Conservation (phyloP, 768 basidiomycete species). For the Fomitopsis serialis region DNA sequence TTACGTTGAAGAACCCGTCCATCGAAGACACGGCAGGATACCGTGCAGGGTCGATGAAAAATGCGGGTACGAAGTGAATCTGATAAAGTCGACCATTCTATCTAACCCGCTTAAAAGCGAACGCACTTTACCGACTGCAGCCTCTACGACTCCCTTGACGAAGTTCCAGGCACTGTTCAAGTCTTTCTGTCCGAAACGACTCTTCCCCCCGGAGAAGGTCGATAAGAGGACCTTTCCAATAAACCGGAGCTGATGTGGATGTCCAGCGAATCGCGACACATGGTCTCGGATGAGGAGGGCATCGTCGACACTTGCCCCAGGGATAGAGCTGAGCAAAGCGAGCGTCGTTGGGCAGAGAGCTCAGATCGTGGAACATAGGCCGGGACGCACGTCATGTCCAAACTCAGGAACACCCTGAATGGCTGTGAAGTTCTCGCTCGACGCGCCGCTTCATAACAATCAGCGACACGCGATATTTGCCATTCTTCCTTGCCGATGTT, state of each 20-base stretch:
- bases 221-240: constrained; percentile 27
- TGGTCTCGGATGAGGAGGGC: constrained; percentile 19
- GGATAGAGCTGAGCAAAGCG: constrained; percentile 26
- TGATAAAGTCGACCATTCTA: constrained; percentile 7
- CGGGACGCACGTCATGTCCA: constrained; percentile 31
- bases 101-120: not conserved
- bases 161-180: constrained; percentile 22
- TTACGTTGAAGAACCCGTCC: constrained; percentile 35
- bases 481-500: constrained; percentile 22
- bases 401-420: constrained; percentile 32
- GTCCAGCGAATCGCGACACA: constrained; percentile 20
- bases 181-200: constrained; percentile 24
- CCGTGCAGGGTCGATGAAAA: constrained; percentile 29
- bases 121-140: constrained; percentile 24
- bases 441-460: constrained; percentile 45
- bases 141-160: constrained; percentile 20
- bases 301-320: constrained; percentile 10
- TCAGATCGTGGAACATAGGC: too few species aligned
- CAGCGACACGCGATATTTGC: constrained; percentile 16
- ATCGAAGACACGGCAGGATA: constrained; percentile 25
- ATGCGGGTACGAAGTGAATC: constrained; percentile 27
- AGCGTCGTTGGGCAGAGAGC: not conserved
- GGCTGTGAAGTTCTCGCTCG: constrained; percentile 25
- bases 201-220: constrained; percentile 34
- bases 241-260: constrained; percentile 27